phyloP scores from a whole-genome alignment of 768 basidiomycete species.

The Auriscalpium orientale region DNA sequence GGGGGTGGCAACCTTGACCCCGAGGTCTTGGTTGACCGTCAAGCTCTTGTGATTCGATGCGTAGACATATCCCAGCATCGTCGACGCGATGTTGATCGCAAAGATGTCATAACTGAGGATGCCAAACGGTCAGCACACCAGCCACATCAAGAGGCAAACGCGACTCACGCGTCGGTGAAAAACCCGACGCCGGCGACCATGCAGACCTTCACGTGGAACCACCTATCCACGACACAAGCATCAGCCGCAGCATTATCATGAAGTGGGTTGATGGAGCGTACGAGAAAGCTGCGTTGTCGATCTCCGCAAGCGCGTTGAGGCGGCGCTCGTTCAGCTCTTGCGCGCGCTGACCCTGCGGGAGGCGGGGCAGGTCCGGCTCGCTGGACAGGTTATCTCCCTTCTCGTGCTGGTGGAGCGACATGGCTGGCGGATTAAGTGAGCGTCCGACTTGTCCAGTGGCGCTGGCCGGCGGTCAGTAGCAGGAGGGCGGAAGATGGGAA shows the following conservation, averaged over 20 bases:
- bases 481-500: neutral
- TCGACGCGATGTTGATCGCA: constrained; percentile 79
- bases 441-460: neutral
- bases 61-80: constrained; percentile 82
- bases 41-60: constrained; percentile 28
- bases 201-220: constrained; percentile 43
- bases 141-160: neutral
- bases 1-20: constrained; percentile 36
- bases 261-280: constrained; percentile 26
- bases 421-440: neutral
- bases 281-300: constrained; percentile 85
- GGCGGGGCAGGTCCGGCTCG: neutral
- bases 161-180: constrained; percentile 74
- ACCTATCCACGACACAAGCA: constrained; percentile 18
- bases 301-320: constrained; percentile 72
- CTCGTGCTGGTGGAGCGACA: neutral
- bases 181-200: constrained; percentile 71
- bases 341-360: neutral
- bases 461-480: neutral
- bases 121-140: too few relatives aligned
- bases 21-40: constrained; percentile 38
- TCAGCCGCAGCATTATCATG: neutral
- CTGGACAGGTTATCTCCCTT: neutral
- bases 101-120: constrained; percentile 68
- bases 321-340: constrained; percentile 57